These are phyloP conservation scores for Darksidea phi DNA, from an alignment of 495 filamentous ascomycete genomes.

Conservation along the genomic window DNA sequence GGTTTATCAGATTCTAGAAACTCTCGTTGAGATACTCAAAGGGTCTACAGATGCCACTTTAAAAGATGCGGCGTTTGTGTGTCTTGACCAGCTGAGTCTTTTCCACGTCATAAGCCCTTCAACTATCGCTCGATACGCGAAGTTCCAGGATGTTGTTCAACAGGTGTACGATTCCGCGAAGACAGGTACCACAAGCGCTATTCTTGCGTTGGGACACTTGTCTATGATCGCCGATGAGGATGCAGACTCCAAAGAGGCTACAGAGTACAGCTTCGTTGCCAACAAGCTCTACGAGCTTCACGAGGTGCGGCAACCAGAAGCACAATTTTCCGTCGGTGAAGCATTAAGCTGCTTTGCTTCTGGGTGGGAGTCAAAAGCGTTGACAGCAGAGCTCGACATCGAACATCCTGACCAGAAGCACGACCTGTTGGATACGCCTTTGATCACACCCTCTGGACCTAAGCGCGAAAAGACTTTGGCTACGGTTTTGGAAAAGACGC, in stretches of 20 bases:
- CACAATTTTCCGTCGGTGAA: constrained; percentile 86
- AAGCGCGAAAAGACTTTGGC: constrained; percentile 52
- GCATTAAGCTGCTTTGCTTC: constrained; percentile 72
- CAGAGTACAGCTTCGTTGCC: constrained; percentile 51
- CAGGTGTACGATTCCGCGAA: constrained; percentile 66
- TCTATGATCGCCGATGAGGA: constrained; percentile 54
- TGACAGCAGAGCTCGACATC: constrained; percentile 62
- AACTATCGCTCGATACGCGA: constrained; percentile 42
- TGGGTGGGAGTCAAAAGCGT: constrained; percentile 72
- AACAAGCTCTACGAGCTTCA: constrained; percentile 69
- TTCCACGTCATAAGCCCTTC: constrained; percentile 56
- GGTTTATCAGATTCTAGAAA: constrained; percentile 45
- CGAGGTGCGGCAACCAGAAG: constrained; percentile 77
- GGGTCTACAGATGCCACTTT: constrained; percentile 56
- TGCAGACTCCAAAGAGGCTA: constrained; percentile 36
- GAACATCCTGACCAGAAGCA: constrained; percentile 44
- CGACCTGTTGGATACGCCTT: constrained; percentile 21
- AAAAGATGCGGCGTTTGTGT: constrained; percentile 59
- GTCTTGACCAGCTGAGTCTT: constrained; percentile 73
- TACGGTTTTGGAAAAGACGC: constrained; percentile 62
- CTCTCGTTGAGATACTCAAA: constrained; percentile 51
- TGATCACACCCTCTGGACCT: constrained; percentile 24
- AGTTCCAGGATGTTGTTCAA: constrained; percentile 53
- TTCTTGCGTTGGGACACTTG: constrained; percentile 69
- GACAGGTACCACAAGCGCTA: constrained; percentile 76